Base-by-base conservation (phyloP, 805 yeast species). In the Kodamaea neixiangensis region DNA sequence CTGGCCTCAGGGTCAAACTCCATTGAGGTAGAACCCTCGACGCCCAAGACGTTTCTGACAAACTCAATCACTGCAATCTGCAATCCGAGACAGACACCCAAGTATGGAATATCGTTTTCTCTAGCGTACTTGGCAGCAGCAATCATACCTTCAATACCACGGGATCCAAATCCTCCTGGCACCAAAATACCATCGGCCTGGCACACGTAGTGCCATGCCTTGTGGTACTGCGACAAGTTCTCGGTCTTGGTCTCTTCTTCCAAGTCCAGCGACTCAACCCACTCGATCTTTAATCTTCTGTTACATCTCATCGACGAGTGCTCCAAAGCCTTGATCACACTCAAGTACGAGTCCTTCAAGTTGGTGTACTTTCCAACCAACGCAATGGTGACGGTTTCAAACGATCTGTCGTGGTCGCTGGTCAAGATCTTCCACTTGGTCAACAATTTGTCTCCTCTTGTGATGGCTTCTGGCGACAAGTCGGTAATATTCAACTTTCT, bases 61-160 rank as follows among this genome's bases (percentile, higher is more conserved):
- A 85, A 91, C 69, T 94, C 99, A 63, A 94, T 91, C 38, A 92
- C 96, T 4, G 98, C 99, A 64, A 94, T 82, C 77, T 94, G 99
- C 75, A 94, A 83, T 54, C 99, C 99, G 51, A 94, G 81, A 75
- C 99, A 94, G 55, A 94, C 96, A 69, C 99, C 99, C 64, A 94
- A 79, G 72, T 86, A 94, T 46, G 99, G 99, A 52, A 90, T 81
- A 64, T 86, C 81, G 75, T 90, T 90, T 71, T 87, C 96, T 75
- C 99, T 86, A n/a, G 99, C 99, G 87, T 96, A 94, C 71, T 89
- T 87, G 49, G 97, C 96, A 53, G 98, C 99, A 35, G 89, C 76
- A 67, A 94, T 79, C 99, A 94, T 94, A 62, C 99, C 99, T 74
- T 94, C 98, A 53, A 90, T 89, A 73, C 99, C 99, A 71, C 99